Conservation (phyloP, 2,329 filamentous ascomycete genomes). For the Pseudocercospora fuligena region DNA sequence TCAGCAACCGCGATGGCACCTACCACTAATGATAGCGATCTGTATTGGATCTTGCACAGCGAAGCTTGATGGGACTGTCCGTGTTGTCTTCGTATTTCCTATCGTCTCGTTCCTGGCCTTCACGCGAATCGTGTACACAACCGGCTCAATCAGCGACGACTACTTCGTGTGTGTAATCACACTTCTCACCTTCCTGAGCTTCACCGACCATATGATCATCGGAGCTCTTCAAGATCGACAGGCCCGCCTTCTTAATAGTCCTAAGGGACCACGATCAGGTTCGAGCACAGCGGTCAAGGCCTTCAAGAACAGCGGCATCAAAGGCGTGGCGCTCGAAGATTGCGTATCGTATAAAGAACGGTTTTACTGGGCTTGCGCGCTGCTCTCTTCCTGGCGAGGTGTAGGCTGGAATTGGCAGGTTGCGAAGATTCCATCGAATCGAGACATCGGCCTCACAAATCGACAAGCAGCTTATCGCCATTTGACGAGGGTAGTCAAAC, state of each 20-base stretch:
- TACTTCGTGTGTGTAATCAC: neutral
- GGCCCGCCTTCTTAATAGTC: neutral
- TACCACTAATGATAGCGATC: neutral
- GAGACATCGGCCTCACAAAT: neutral
- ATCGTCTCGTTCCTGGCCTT: neutral
- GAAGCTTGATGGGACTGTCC: neutral
- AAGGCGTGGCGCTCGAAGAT: constrained; percentile 1
- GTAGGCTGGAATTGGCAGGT: constrained; percentile 2
- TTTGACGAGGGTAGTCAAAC: neutral
- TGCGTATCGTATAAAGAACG: neutral
- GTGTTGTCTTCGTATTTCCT: neutral
- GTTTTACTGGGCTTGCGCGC: neutral
- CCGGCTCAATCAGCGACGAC: constrained; percentile 4
- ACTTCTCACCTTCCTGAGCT: neutral
- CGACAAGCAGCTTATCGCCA: neutral
- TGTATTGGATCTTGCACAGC: neutral
- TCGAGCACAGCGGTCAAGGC: neutral
- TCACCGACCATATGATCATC: constrained; percentile 3
- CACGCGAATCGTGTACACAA: neutral
- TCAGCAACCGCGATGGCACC: neutral
- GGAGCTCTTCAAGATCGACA: neutral
- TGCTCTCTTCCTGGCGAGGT: neutral
- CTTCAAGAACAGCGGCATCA: neutral
- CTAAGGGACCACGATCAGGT: neutral
- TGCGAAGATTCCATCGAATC: neutral